Conservation (phyloP, 345 rosid genomes). For the Firmiana major region DNA sequence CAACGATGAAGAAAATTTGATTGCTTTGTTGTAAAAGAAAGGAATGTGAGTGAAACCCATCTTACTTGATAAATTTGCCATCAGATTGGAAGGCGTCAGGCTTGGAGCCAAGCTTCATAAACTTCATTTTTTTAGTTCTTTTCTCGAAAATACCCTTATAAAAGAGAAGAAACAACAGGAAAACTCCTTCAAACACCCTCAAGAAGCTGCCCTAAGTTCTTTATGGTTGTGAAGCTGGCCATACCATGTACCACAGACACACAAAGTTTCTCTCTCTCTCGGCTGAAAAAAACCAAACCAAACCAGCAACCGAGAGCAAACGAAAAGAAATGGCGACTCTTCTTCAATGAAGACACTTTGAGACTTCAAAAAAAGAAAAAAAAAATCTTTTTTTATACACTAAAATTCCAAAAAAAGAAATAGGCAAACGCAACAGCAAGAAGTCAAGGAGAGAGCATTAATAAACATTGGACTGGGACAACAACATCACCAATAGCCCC, state of each 20-base stretch:
- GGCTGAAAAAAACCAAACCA: background rate
- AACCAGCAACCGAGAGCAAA: conserved; percentile 3
- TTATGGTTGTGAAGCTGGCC: conserved; percentile 15
- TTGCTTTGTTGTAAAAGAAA: background rate
- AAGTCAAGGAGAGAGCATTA: conserved; percentile 31
- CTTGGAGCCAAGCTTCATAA: conserved; percentile 92
- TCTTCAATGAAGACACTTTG: background rate
- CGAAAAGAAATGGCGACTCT: background rate
- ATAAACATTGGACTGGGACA: conserved; percentile 35
- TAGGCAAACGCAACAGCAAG: conserved; percentile 18
- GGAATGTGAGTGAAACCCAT: conserved; percentile 4
- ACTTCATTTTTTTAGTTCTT: conserved; percentile 59
- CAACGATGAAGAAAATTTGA: background rate
- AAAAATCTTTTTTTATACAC: background rate
- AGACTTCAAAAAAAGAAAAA: background rate
- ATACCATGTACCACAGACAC: background rate
- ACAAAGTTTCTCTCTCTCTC: background rate
- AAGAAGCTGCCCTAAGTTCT: conserved; percentile 10
- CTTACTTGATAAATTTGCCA: conserved; percentile 66
- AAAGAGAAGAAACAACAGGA: background rate
- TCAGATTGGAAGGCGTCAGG: conserved; percentile 83
- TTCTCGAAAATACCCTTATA: conserved; percentile 15
- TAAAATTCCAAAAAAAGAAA: background rate
- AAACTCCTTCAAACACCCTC: conserved; percentile 19
- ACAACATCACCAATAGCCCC: conserved; percentile 23